A percentile compares a stretch with the other conserved stretches of the same genome.
Conservation (phyloP, 768 basidiomycete species). For the Leccinum imitatum region DNA sequence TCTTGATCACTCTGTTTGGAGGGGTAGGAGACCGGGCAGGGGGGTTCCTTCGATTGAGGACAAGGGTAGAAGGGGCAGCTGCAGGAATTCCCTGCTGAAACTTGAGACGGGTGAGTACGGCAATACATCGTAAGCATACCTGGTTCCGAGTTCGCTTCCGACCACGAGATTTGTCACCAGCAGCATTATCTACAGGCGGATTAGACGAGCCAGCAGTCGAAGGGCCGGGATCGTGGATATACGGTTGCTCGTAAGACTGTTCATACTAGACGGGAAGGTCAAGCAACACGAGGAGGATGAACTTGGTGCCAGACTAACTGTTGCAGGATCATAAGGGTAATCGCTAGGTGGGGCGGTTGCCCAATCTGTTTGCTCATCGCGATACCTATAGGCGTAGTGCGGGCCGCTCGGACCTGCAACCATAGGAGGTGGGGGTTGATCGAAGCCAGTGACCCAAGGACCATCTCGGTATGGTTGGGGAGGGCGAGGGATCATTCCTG, state of each 20-base stretch:
- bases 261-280: constrained; percentile 44
- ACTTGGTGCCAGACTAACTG: constrained; percentile 38
- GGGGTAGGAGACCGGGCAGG: constrained; percentile 82
- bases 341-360: constrained; percentile 40
- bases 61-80: constrained; percentile 63
- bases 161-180: constrained; percentile 54
- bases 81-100: constrained; percentile 54
- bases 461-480: constrained; percentile 47
- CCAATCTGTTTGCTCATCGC: constrained; percentile 57
- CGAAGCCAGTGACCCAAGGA: constrained; percentile 57
- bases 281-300: constrained; percentile 2
- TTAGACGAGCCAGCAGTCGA: constrained; percentile 44
- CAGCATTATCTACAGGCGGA: constrained; percentile 19
- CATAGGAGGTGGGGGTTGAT: constrained; percentile 47
- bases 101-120: constrained; percentile 3
- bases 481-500: constrained; percentile 48
- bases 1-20: constrained; percentile 80
- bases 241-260: constrained; percentile 58
- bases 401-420: constrained; percentile 45
- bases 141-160: constrained; percentile 67
- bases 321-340: constrained; percentile 53
- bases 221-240: constrained; percentile 53
- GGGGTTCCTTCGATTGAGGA: constrained; percentile 62
- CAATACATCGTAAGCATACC: constrained; percentile 33
- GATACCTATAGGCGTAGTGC: constrained; percentile 59